These are phyloP conservation scores for Alternaria longipes DNA, from an alignment of 2,329 filamentous ascomycete genomes.

Conservation along the genomic window DNA sequence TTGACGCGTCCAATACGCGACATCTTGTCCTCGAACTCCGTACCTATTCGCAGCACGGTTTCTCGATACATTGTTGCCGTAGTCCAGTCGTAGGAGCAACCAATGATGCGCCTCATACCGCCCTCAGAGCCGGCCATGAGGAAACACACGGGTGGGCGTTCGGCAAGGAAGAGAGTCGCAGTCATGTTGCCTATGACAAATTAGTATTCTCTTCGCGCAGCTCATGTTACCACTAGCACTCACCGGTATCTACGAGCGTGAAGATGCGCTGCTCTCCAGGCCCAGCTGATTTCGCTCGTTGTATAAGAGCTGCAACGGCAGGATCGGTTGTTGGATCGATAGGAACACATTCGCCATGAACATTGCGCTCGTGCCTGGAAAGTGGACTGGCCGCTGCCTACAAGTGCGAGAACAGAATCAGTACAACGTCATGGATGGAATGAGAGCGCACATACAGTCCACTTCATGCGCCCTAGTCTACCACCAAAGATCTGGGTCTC, in stretches of 20 bases:
- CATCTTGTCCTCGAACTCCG: slow-evolving; percentile 51
- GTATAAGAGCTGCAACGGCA: slow-evolving; percentile 28
- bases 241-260: slow-evolving; percentile 48
- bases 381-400: slow-evolving; percentile 37
- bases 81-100: slow-evolving; percentile 59
- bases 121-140: slow-evolving; percentile 57
- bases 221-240: not conserved
- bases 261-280: slow-evolving; percentile 40
- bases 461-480: slow-evolving; percentile 47
- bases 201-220: not conserved
- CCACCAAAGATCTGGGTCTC: slow-evolving; percentile 53
- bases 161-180: slow-evolving; percentile 53
- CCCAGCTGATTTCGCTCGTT: slow-evolving; percentile 32
- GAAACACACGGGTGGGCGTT: slow-evolving; percentile 54
- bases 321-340: slow-evolving; percentile 44
- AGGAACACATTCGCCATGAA: slow-evolving; percentile 43
- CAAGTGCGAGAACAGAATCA: not conserved
- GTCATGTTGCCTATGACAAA: slow-evolving; percentile 52
- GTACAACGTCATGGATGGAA: not conserved
- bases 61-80: slow-evolving; percentile 55
- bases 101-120: slow-evolving; percentile 57
- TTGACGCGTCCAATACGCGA: slow-evolving; percentile 44
- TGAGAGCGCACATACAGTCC: slow-evolving; percentile 38
- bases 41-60: slow-evolving; percentile 56
- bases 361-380: slow-evolving; percentile 44